Evolutionary conservation across 176 grass and related monocot genomes (phyloP), one percentile per base, ranked within the genome.

Genomic region (Elymus sibiricus): DNA sequence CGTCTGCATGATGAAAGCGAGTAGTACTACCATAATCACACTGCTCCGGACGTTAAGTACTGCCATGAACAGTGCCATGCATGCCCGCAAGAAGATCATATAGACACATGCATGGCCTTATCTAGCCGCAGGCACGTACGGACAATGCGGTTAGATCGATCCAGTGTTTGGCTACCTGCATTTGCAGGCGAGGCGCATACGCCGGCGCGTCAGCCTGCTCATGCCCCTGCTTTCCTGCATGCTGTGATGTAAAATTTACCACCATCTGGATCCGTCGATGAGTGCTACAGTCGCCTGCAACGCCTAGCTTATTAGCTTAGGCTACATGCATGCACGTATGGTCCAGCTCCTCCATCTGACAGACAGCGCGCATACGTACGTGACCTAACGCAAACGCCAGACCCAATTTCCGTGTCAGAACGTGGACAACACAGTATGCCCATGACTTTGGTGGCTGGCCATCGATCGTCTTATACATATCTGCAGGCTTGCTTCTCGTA

Each of bases 341-440:
- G 81, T 86, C 85, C 77, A 53, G 43, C n/a, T 46, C 47, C n/a
- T 46, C 47, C 35, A 6, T 44, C 78, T 64, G 39, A 29, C 60
- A 29, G 38, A 29, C 38, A 29, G 24, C 44, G 43, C 22, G 26
- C 28, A 16, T 76, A 76, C 14, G 74, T 77, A 61, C 39, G 39
- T 66, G 25, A 19, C 39, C 78, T 22, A 80, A 65, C 64, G 26
- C 78, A 64, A 79, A 79, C 34, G 55, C 40, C 81, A 74, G 65
- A 79, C 84, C 76, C 76, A 79, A 26, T 56, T 65, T 79, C 64
- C 60, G 51, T 47, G 86, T 88, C 86, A 88, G 80, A 49, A 34
- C 26, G 72, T 26, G 62, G 62, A 60, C 78, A 76, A 24, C 42
- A 67, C 70, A 27, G 24, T 28, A 19, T 14, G 42, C 61, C 40